Percentiles rank a stretch among this genome's conserved stretches.
phyloP scores from a whole-genome alignment of 176 grass and related monocot genomes.

The Rhynchospora breviuscula region DNA sequence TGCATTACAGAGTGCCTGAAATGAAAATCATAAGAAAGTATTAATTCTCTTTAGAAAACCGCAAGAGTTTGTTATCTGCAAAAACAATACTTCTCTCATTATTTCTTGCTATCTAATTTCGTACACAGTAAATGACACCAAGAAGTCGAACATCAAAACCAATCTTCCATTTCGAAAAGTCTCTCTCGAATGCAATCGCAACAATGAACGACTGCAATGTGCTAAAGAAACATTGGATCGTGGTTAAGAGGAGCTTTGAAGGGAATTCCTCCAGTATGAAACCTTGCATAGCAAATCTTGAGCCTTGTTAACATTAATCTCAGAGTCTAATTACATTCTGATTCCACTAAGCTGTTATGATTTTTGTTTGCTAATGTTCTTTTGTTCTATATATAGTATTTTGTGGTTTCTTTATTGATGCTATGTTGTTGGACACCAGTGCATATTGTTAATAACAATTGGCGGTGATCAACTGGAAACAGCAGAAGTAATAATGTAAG shows the following conservation, averaged over 20 bases:
- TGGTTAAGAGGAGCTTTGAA: constrained; percentile 47
- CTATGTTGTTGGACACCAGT: too few relatives aligned
- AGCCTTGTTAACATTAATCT: too few relatives aligned
- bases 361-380: too few relatives aligned
- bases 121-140: constrained; percentile 29
- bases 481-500: background rate
- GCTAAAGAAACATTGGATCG: constrained; percentile 38
- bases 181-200: constrained; percentile 33
- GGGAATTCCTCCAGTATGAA: constrained; percentile 41
- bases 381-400: too few relatives aligned
- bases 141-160: constrained; percentile 39
- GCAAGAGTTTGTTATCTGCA: too few relatives aligned
- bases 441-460: too few relatives aligned
- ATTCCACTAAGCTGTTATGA: too few relatives aligned
- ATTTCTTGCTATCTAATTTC: background rate
- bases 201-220: constrained; percentile 35
- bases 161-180: constrained; percentile 48
- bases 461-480: too few relatives aligned
- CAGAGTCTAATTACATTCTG: too few relatives aligned
- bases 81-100: background rate
- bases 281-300: constrained; percentile 15
- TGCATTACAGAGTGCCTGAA: constrained; percentile 25
- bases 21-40: background rate
- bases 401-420: too few relatives aligned
- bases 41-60: too few relatives aligned